Evolutionary conservation across 2,329 filamentous ascomycete species (phyloP), one percentile per base, ranked within the genome.

Genomic region (Pseudogymnoascus sp.): DNA sequence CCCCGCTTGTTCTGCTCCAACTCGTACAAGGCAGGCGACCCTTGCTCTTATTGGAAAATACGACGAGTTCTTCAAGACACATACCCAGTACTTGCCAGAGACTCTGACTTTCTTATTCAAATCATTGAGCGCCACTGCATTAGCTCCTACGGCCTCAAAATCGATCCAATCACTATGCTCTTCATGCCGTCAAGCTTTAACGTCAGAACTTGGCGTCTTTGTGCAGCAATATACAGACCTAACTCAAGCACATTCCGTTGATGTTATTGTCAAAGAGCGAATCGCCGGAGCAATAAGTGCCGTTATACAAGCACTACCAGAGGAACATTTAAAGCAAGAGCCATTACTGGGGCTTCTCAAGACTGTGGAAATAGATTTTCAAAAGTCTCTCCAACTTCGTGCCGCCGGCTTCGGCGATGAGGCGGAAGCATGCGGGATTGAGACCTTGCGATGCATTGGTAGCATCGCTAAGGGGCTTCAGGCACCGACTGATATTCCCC

Each of bases 131-230:
- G 85, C 88, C 33, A 76, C 82, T 1, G 76, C 81, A 3, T 78
- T 93, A 50, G 85, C 87, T 7, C 79, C 81, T n/a, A 81, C 84
- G 59, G 88, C 90, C 3, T 89, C 90, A 1, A 88, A 86, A 70
- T 89, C 90, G 0, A 93, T 96, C 37, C 79, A 83, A 33, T 84
- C 83, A 5, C 81, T 95, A 1, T 93, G 90, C 71, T 90, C 86
- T 0, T 89, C 89, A 31, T 95, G 90, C 67, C 83, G 90, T 38
- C 79, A 79, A 26, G 82, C 86, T 61, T 77, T 96, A n/a, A 84
- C 86, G 4, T 76, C 82, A 1, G 87, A 93, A 70, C 80, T 88
- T 3, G 77, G 79, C 60, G 83, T 84, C 0, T 93, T 96, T 70
- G 77, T 95, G 50, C 79, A 83, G 31, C 87, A 92, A 70, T 93